A percentile compares a stretch with the other conserved stretches of the same genome.
These are phyloP conservation scores for Huntiella abstrusa DNA, from an alignment of 2,329 filamentous ascomycete species.

Conservation along the genomic window DNA sequence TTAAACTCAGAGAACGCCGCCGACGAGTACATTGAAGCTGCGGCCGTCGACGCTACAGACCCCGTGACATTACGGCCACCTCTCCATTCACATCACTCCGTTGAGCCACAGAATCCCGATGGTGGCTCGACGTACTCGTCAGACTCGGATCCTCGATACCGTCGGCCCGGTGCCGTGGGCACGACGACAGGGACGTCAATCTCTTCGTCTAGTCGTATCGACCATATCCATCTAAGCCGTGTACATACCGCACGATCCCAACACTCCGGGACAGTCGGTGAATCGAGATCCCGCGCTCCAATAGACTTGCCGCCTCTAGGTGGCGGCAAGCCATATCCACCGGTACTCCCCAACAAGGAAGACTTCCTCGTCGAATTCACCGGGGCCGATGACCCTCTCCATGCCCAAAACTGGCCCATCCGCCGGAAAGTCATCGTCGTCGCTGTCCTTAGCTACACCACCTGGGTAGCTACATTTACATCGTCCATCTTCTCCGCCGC, in stretches of 20 bases:
- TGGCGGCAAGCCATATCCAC: slow-evolving; percentile 56
- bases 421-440: slow-evolving; percentile 57
- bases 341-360: slow-evolving; percentile 47
- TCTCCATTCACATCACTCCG: too few species aligned
- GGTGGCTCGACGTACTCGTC: too few species aligned
- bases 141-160: slow-evolving; percentile 19
- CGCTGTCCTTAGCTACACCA: slow-evolving; percentile 53
- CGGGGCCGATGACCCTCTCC: slow-evolving; percentile 62
- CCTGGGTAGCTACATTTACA: slow-evolving; percentile 51
- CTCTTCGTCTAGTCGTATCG: slow-evolving; percentile 33
- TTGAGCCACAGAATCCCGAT: too few species aligned
- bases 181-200: slow-evolving; percentile 18
- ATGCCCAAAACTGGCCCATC: slow-evolving; percentile 73
- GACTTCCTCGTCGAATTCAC: slow-evolving; percentile 76
- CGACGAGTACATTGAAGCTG: slow-evolving; percentile 14
- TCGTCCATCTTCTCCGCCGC: slow-evolving; percentile 59
- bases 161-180: slow-evolving; percentile 13
- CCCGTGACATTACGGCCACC: slow-evolving; percentile 12
- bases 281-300: slow-evolving; percentile 24
- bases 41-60: slow-evolving; percentile 14
- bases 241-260: slow-evolving; percentile 55
- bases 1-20: neutral
- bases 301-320: slow-evolving; percentile 51
- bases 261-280: slow-evolving; percentile 53
- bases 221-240: slow-evolving; percentile 42